These are phyloP conservation scores for Monarda citriodora DNA, from an alignment of 305 asterid species.

Conservation along the genomic window DNA sequence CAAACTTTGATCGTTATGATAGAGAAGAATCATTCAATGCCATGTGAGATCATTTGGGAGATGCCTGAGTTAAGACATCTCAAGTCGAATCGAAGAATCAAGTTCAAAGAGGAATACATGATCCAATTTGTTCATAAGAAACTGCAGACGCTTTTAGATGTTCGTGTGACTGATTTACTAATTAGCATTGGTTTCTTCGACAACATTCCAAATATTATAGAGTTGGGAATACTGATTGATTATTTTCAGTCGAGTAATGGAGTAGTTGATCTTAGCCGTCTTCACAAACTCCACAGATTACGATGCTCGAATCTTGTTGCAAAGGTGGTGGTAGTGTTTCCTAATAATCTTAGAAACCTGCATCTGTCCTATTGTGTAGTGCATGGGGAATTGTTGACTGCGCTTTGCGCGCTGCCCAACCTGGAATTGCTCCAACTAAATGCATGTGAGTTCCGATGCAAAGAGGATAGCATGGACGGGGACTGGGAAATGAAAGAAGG, in stretches of 20 bases:
- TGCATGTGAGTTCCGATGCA: no score
- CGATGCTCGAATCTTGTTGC: neutral
- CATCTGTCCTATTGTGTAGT: neutral
- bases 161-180: neutral
- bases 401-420: neutral
- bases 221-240: neutral
- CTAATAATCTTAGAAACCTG: neutral
- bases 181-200: neutral
- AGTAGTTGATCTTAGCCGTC: constrained; percentile 13
- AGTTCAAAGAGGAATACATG: neutral
- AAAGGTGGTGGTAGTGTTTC: no score
- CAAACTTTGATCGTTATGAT: neutral
- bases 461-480: no score
- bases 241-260: no score
- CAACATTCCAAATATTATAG: neutral
- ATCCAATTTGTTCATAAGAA: neutral
- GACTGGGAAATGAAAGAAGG: constrained; percentile 20
- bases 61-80: neutral
- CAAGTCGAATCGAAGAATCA: neutral
- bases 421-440: neutral
- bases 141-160: neutral
- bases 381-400: neutral
- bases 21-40: no score
- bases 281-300: constrained; percentile 1
- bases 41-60: neutral